Conservation (phyloP, 805 yeast species). For the Yamadazyma philogaea region DNA sequence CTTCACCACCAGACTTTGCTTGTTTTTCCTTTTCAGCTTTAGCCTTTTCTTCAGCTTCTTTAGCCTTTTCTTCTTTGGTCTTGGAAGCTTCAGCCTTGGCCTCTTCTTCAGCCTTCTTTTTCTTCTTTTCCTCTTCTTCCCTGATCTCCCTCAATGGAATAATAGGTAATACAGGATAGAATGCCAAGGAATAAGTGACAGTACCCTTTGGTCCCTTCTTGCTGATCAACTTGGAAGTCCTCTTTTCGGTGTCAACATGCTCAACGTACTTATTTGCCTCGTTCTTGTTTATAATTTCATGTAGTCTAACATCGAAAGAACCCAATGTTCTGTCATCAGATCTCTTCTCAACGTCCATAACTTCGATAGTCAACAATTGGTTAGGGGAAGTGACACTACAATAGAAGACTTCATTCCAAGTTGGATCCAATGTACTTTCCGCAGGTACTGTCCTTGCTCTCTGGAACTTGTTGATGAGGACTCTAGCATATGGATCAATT, state of each 20-base stretch:
- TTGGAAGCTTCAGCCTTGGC: slow-evolving; percentile 30
- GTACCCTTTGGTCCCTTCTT: slow-evolving; percentile 84
- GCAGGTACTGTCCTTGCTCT: slow-evolving; percentile 72
- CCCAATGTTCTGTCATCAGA: slow-evolving; percentile 89
- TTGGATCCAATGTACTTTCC: slow-evolving; percentile 70
- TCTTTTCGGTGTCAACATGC: slow-evolving; percentile 51
- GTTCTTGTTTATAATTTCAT: slow-evolving; percentile 63
- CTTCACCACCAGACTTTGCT: slow-evolving; percentile 32
- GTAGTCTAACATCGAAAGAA: slow-evolving; percentile 64
- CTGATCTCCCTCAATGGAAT: slow-evolving; percentile 68
- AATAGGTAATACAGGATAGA: slow-evolving; percentile 83
- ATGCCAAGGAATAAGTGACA: slow-evolving; percentile 68
- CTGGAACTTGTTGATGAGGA: slow-evolving; percentile 72
- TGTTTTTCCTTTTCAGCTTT: slow-evolving; percentile 13
- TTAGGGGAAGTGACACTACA: slow-evolving; percentile 79
- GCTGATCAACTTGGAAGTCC: slow-evolving; percentile 61
- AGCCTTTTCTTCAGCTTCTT: slow-evolving; percentile 33
- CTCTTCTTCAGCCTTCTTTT: slow-evolving; percentile 32
- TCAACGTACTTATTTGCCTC: slow-evolving; percentile 63
- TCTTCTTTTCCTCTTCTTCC: slow-evolving; percentile 47
- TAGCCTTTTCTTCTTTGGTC: slow-evolving; percentile 23
- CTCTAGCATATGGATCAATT: slow-evolving; percentile 86
- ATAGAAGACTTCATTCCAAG: slow-evolving; percentile 80
- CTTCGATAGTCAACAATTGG: slow-evolving; percentile 81
- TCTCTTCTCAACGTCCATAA: slow-evolving; percentile 81